Percentiles rank a stretch among this genome's conserved stretches.
These are phyloP conservation scores for Tephrocybe sp. DNA, from an alignment of 768 basidiomycete species.

Conservation along the genomic window DNA sequence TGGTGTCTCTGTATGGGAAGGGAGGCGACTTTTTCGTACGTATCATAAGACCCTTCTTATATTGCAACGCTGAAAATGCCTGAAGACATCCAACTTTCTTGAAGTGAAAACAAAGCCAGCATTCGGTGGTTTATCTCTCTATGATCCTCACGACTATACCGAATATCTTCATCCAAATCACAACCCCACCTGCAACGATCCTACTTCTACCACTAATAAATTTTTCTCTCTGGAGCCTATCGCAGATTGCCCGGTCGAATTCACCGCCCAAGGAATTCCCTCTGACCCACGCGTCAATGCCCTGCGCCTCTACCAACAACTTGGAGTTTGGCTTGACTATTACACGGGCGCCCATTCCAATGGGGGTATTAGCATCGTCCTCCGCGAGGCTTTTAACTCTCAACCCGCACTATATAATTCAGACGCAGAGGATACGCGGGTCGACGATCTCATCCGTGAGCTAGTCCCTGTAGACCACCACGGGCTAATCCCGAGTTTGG, in stretches of 20 bases:
- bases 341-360: slow-evolving; percentile 45
- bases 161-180: slow-evolving; percentile 46
- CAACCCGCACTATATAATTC: neutral
- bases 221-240: slow-evolving; percentile 21
- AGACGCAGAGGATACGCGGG: neutral
- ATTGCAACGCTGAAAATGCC: neutral
- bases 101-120: slow-evolving; percentile 45
- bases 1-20: slow-evolving; percentile 60
- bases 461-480: slow-evolving; percentile 28
- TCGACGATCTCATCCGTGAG: slow-evolving; percentile 4
- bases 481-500: slow-evolving; percentile 44
- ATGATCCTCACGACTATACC: slow-evolving; percentile 44
- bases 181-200: neutral
- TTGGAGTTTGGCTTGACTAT: slow-evolving; percentile 57
- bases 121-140: slow-evolving; percentile 51
- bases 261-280: slow-evolving; percentile 50
- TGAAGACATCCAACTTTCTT: slow-evolving; percentile 50
- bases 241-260: slow-evolving; percentile 44
- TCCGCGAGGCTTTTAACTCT: slow-evolving; percentile 27
- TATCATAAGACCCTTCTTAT: too few relatives aligned
- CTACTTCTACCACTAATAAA: neutral
- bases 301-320: slow-evolving; percentile 56
- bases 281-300: slow-evolving; percentile 62
- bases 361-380: slow-evolving; percentile 40
- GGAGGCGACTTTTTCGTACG: slow-evolving; percentile 57